Evolutionary conservation across 108 stramenopile genomes (phyloP).

Genomic region (Discostella stelligeroides): DNA sequence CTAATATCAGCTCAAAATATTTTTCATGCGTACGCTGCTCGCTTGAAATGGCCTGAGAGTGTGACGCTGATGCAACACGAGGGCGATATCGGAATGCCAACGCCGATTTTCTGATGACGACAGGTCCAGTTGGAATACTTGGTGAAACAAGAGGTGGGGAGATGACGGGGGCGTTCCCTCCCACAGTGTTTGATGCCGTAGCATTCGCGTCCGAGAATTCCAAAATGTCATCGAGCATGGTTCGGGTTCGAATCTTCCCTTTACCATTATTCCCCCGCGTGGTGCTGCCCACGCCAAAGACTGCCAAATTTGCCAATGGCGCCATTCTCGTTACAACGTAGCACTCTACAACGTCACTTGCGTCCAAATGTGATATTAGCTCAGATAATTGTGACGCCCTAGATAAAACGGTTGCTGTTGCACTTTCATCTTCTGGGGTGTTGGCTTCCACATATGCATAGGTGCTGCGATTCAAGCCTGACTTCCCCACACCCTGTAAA

Average conservation of each 20-base stretch:
- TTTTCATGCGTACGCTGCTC: slow-evolving; percentile 26
- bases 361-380: slow-evolving; percentile 73
- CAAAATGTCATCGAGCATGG: slow-evolving; percentile 16
- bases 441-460: slow-evolving; percentile 11
- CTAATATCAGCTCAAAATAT: slow-evolving; percentile 75
- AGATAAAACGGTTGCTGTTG: slow-evolving; percentile 39
- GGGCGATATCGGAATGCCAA: slow-evolving; percentile 76
- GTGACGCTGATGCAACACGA: slow-evolving; percentile 43
- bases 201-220: background rate
- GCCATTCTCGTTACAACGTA: slow-evolving; percentile 73
- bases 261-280: slow-evolving; percentile 3
- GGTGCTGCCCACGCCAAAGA: slow-evolving; percentile 5
- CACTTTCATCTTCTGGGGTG: slow-evolving; percentile 12
- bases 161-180: slow-evolving; percentile 14
- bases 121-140: slow-evolving; percentile 34
- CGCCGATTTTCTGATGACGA: slow-evolving; percentile 65
- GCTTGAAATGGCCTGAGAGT: slow-evolving; percentile 1
- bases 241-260: background rate
- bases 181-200: slow-evolving; percentile 15
- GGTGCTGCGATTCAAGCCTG: slow-evolving; percentile 16
- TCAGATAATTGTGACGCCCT: slow-evolving; percentile 51
- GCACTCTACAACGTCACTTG: slow-evolving; percentile 81
- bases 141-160: slow-evolving; percentile 15
- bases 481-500: slow-evolving; percentile 8
- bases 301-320: slow-evolving; percentile 44